Evolutionary conservation across 2,329 filamentous ascomycete species (phyloP), one percentile per base, ranked within the genome.

Genomic region (Colletotrichum sansevieriae): DNA sequence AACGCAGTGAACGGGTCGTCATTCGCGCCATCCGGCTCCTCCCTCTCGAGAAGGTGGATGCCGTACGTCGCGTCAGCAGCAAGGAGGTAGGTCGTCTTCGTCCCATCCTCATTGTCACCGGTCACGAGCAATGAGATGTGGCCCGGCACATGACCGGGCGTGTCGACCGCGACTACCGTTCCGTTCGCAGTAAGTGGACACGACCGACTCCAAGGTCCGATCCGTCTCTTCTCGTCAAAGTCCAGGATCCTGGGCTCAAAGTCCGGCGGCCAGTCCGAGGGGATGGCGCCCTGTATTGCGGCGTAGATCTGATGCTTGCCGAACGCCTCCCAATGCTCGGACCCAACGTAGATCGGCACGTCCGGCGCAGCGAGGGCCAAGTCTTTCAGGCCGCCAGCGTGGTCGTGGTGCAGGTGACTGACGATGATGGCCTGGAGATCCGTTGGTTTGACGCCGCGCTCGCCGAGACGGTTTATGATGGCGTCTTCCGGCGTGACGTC

Each of bases 81-180:
- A 18, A 78, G 71, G 5, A 77, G 68, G 49, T 76, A 78, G 15
- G 67, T 77, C 49, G 67, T 71, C 66, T 39, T 66, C 15, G 62
- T 69, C 47, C 66, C 66, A 9, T 69, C 66, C 3, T 56, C 62
- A 22, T 61, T 65, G 12, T 66, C 66, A 4, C 55, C 66, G 11
- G 47, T 35, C 0, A 69, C 62, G 13, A 79, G 63, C 44, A 80
- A 22, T 6, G 74, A 75, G 10, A 78, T 68, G 62, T 80, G 78
- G 0, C 78, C 78, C 2, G 74, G 74, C 4, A 78, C 75, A 63
- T 80, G 77, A 7, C 78, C 78, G 11, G 77, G 75, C 5, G 78
- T 80, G 51, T 77, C 74, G 1, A 79, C 76, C 6, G 74, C 74
- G 1, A 75, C 71, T 18, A 80, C 70, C 10, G 59, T 73, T 0